Conservation (phyloP, 805 yeast species). For the Starmerella asiatica region DNA sequence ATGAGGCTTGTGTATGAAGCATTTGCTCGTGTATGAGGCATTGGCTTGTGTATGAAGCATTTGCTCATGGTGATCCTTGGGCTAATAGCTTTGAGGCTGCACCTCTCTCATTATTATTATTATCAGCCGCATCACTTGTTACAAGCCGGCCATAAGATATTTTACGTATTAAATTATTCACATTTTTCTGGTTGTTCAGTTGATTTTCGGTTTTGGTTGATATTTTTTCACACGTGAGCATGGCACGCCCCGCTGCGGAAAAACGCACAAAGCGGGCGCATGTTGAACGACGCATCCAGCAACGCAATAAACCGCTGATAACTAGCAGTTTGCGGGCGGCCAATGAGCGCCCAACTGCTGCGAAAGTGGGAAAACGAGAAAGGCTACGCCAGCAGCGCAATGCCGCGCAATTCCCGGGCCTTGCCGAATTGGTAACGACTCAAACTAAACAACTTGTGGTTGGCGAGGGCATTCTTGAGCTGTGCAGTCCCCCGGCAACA, state of each 20-base stretch:
- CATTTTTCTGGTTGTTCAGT: too few relatives aligned
- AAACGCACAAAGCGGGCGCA: neutral
- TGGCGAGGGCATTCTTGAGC: slow-evolving; percentile 6
- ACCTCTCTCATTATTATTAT: too few relatives aligned
- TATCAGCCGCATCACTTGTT: too few relatives aligned
- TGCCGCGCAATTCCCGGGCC: slow-evolving; percentile 8
- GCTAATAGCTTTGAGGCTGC: too few relatives aligned
- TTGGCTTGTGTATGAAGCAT: too few relatives aligned
- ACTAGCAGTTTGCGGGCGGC: too few relatives aligned
- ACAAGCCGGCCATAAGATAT: too few relatives aligned
- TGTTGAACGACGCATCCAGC: neutral
- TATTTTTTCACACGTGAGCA: neutral
- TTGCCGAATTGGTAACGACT: neutral
- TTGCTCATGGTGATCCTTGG: too few relatives aligned
- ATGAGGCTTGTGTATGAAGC: too few relatives aligned
- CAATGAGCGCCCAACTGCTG: neutral
- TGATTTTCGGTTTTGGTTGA: too few relatives aligned
- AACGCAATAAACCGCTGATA: neutral
- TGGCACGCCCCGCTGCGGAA: neutral
- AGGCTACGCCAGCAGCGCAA: neutral
- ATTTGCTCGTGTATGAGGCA: too few relatives aligned
- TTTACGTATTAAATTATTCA: too few relatives aligned
- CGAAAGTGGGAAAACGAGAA: slow-evolving; percentile 1
- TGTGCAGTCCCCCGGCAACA: neutral
- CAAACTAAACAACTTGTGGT: neutral